These are phyloP conservation scores for Pythium myriotylum DNA, from an alignment of 352 stramenopile species.

Conservation along the genomic window DNA sequence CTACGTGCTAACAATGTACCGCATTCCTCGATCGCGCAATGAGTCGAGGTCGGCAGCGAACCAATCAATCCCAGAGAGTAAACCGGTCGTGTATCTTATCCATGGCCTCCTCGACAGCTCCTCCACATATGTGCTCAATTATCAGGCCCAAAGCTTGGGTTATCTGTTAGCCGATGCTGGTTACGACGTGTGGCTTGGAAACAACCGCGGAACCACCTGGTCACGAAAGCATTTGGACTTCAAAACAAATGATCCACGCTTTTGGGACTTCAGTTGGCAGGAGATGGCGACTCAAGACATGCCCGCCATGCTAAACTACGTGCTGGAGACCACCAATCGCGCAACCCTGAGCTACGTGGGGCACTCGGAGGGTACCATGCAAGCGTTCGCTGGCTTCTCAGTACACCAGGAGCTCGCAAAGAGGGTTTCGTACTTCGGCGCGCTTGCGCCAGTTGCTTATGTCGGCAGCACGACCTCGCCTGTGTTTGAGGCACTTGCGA, in stretches of 20 bases:
- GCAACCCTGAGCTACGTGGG: slow-evolving; percentile 57
- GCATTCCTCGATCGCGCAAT: slow-evolving; percentile 53
- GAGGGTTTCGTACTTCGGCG: slow-evolving; percentile 64
- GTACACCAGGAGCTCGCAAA: slow-evolving; percentile 58
- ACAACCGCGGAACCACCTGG: slow-evolving; percentile 65
- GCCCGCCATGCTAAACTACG: slow-evolving; percentile 59
- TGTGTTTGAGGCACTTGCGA: slow-evolving; percentile 46
- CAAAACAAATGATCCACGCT: slow-evolving; percentile 36
- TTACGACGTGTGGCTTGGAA: slow-evolving; percentile 68
- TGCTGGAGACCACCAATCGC: slow-evolving; percentile 38
- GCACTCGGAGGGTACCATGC: slow-evolving; percentile 66
- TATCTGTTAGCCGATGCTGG: slow-evolving; percentile 60
- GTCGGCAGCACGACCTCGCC: slow-evolving; percentile 44
- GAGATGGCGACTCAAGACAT: slow-evolving; percentile 59
- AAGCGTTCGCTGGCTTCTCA: slow-evolving; percentile 63
- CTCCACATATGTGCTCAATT: slow-evolving; percentile 68
- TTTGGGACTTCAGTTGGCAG: slow-evolving; percentile 64
- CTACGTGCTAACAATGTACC: slow-evolving; percentile 74
- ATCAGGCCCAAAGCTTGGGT: slow-evolving; percentile 57
- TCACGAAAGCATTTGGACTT: slow-evolving; percentile 54
- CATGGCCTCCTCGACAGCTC: slow-evolving; percentile 63
- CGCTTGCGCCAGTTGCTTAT: slow-evolving; percentile 53
- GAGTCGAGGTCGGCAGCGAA: slow-evolving; percentile 40
- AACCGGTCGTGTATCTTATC: slow-evolving; percentile 49
- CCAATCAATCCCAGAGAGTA: slow-evolving; percentile 28